These are phyloP conservation scores for Arachnopeziza araneosa DNA, from an alignment of 2,329 filamentous ascomycete species.

Conservation along the genomic window DNA sequence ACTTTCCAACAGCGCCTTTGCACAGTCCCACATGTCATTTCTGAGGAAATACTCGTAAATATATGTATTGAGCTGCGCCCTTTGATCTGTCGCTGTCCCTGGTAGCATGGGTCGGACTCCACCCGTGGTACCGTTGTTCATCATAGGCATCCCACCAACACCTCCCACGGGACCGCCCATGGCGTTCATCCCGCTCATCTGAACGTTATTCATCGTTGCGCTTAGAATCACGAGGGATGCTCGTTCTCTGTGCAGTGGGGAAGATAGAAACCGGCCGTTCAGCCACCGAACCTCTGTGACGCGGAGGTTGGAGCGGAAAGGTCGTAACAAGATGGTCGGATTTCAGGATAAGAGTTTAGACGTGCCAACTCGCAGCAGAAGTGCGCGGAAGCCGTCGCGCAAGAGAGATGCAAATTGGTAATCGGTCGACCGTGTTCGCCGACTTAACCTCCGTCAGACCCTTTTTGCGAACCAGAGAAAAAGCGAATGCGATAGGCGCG, in stretches of 20 bases:
- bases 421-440: background rate
- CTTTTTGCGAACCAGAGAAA: background rate
- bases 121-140: slow-evolving; percentile 49
- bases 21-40: slow-evolving; percentile 77
- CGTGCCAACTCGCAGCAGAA: background rate
- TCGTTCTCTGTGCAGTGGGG: slow-evolving; percentile 16
- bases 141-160: slow-evolving; percentile 53
- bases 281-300: slow-evolving; percentile 1
- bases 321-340: background rate
- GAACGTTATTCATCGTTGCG: slow-evolving; percentile 32
- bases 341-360: background rate
- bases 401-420: background rate
- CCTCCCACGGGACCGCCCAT: slow-evolving; percentile 61
- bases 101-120: slow-evolving; percentile 30
- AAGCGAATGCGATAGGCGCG: slow-evolving; percentile 1
- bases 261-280: slow-evolving; percentile 5
- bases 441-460: background rate
- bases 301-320: background rate
- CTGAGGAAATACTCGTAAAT: slow-evolving; percentile 91
- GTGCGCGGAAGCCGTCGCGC: background rate
- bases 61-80: slow-evolving; percentile 70
- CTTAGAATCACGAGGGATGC: slow-evolving; percentile 20
- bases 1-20: slow-evolving; percentile 64
- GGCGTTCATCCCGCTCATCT: slow-evolving; percentile 62
- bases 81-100: slow-evolving; percentile 31